Percentiles rank a stretch among this genome's conserved stretches.
phyloP scores from a whole-genome alignment of 2,329 filamentous ascomycete species.

The Blastomyces parvus region DNA sequence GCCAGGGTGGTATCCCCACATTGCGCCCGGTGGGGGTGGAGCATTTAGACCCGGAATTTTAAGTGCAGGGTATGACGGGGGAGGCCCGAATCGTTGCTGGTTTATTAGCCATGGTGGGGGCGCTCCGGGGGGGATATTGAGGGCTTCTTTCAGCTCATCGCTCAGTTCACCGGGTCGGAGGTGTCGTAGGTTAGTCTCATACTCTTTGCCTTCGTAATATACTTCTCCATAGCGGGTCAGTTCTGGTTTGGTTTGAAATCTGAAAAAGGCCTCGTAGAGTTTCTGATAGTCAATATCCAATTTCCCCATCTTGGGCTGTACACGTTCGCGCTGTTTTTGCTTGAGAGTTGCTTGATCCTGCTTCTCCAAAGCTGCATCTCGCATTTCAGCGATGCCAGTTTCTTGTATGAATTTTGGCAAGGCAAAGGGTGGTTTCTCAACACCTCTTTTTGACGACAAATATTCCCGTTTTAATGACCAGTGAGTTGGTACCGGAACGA shows the following conservation, averaged over 20 bases:
- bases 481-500: constrained; percentile 85
- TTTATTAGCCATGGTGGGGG: constrained; percentile 97
- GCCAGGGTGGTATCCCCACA: constrained; percentile 92
- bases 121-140: constrained; percentile 86
- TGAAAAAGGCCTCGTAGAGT: constrained; percentile 96
- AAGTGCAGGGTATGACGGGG: constrained; percentile 88
- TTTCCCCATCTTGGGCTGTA: constrained; percentile 92
- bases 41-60: constrained; percentile 93
- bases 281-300: constrained; percentile 98
- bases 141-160: constrained; percentile 79
- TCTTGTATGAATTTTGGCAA: constrained; percentile 95
- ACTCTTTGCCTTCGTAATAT: constrained; percentile 99
- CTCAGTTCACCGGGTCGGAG: constrained; percentile 82
- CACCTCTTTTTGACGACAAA: constrained; percentile 88
- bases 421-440: constrained; percentile 88
- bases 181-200: constrained; percentile 87
- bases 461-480: constrained; percentile 98
- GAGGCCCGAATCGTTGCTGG: constrained; percentile 85
- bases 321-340: constrained; percentile 89
- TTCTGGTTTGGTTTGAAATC: constrained; percentile 91
- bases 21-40: constrained; percentile 75
- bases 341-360: constrained; percentile 86
- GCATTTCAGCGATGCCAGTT: constrained; percentile 96
- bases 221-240: constrained; percentile 93
- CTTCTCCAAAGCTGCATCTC: constrained; percentile 90